Evolutionary conservation across 805 yeast species (phyloP), one percentile per base, ranked within the genome.

Genomic region (Saccharomycopsis fodiens): DNA sequence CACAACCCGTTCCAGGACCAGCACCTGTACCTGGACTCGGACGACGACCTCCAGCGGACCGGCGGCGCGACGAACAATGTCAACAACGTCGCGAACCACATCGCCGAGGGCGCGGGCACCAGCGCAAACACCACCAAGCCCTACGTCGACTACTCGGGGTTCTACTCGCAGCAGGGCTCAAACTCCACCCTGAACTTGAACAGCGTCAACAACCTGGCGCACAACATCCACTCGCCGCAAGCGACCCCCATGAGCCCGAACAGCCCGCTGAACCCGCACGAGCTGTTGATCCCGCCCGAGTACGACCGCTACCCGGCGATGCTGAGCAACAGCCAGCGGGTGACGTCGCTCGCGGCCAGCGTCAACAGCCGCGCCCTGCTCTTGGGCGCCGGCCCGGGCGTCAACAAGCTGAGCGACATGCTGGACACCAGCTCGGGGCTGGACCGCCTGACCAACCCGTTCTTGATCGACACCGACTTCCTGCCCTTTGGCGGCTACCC

Each of bases 401-500:
- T 39, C 25, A 39, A 44, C 32, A 31, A 35, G 36, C 32, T 38
- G 15, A 53, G 59, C 1, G 48, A 47, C 12, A 22, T 39, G 7
- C 51, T 54, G 3, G 50, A 20, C 56, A 51, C 31, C 17, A 47
- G 54, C 3, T 46, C 53, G 47, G 50, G 38, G 36, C 54, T 59
- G 3, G 62, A 53, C 22, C 40, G 44, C 3, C 56, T 63, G 3
- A 54, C 60, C 7, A 63, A 68, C 46, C 76, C 76, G 12, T 70
- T 70, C 53, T 49, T 72, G 40, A 70, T 68, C 35, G 79, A 72
- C 56, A 73, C 79, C 19, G 93, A 83, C 57, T 79, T 80, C 54
- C 78, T 85, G 40, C 98, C 97, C 2, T 91, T 91, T 66, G 98
- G 97, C 42, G 97, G 97, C 13, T 91, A 85, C 63, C 97, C 98